Evolutionary conservation across 352 stramenopile genomes (phyloP), one percentile per base, ranked within the genome.

Genomic region (Thalassiosira pacifica): DNA sequence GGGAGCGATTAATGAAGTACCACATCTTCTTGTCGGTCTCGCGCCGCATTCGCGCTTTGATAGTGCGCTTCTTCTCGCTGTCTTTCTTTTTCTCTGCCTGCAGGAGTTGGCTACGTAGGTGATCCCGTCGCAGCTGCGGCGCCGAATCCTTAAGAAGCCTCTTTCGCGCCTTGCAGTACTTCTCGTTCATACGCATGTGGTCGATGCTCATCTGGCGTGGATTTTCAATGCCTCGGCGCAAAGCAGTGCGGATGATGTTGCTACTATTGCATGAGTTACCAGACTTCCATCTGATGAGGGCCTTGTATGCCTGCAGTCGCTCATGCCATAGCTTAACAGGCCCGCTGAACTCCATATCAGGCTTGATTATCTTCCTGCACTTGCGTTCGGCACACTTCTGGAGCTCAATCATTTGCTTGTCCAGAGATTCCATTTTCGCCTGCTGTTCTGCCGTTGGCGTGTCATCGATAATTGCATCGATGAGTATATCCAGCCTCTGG

Each of bases 1-100:
- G 32, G 0, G 71, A 71, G 6, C 57, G 24, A 10, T 64, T 72
- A 10, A 79, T 79, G 40, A 64, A 52, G 16, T 52, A 79, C 71
- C 71, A 79, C 71, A 79, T 79, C 71, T 79, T 79, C 1, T 59
- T 60, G n/a, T 1, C 2, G n/a, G 1, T 27, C 34, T 79, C 69
- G 2, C 31, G 52, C 34, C 68, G 24, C 4, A 78, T 78, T 6
- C 32, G 8, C 59, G 40, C 2, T 22, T n/a, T 48, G 37, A 48
- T 48, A 48, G 6, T 34, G 13, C 5, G 19, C 34, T 34, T 24
- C n/a, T 26, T 9, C 27, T 67, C 31, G 3, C 19, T 45, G 24
- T 19, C 67, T 65, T 76, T 1, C 11, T 40, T 42, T 57, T n/a
- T 22, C 16, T 18, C 45, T 57, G 10, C 19, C 10, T 4, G 16